phyloP scores from a whole-genome alignment of 371 early-diverging fungal genomes.

The Mucor indicus region DNA sequence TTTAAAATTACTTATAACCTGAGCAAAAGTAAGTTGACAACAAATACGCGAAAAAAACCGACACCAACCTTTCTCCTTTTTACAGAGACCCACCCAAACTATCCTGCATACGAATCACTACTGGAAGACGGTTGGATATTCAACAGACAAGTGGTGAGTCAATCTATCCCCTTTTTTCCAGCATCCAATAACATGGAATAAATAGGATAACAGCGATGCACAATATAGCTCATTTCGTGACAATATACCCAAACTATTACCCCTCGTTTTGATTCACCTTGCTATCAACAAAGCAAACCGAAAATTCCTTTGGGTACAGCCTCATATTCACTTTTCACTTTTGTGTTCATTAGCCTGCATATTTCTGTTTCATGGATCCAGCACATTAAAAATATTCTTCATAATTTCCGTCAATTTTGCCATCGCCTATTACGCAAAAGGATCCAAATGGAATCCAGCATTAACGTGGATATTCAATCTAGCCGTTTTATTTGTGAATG shows the following conservation, averaged over 20 bases:
- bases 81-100: conserved; percentile 54
- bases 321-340: conserved; percentile 42
- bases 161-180: conserved; percentile 18
- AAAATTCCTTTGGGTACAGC: conserved; percentile 5
- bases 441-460: conserved; percentile 56
- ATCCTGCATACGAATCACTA: conserved; percentile 46
- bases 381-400: conserved; percentile 67
- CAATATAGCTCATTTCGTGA: conserved; percentile 82
- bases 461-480: conserved; percentile 82
- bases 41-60: conserved; percentile 30
- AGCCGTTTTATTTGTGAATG: conserved; percentile 72
- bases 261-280: conserved; percentile 50
- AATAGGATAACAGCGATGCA: conserved; percentile 78
- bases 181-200: background rate
- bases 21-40: conserved; percentile 46
- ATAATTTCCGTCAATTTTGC: conserved; percentile 62
- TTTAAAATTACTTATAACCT: conserved; percentile 58
- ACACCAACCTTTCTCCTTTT: conserved; percentile 57
- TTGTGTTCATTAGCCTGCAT: conserved; percentile 64
- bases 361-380: conserved; percentile 49
- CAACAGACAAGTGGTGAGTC: conserved; percentile 55
- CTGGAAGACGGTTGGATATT: conserved; percentile 70
- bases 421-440: conserved; percentile 53
- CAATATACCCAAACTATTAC: conserved; percentile 62
- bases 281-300: conserved; percentile 46